These are phyloP conservation scores for Chalara sp. DNA, from an alignment of 2,329 filamentous ascomycete genomes.

Conservation along the genomic window DNA sequence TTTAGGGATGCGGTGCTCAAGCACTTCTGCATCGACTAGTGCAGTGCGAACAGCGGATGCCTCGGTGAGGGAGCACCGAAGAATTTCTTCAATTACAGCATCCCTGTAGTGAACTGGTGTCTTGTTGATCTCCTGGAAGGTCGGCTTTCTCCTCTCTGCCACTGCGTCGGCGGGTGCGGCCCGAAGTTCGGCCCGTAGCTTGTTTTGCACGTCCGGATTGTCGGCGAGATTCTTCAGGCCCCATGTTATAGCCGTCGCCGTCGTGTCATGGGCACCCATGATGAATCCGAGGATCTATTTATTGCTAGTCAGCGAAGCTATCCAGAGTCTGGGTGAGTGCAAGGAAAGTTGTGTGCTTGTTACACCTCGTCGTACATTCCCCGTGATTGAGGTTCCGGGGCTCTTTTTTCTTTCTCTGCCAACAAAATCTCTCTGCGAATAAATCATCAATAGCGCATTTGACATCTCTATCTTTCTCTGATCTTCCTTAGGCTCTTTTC, in stretches of 20 bases:
- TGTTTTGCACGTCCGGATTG: slow-evolving; percentile 5
- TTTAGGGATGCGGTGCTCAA: slow-evolving; percentile 31
- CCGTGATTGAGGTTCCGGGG: slow-evolving; percentile 1
- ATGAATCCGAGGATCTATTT: slow-evolving; percentile 7
- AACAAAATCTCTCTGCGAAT: slow-evolving; percentile 3
- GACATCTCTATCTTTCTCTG: not conserved
- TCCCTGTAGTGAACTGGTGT: slow-evolving; percentile 13
- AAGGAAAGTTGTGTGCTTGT: not conserved
- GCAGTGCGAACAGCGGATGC: slow-evolving; percentile 26
- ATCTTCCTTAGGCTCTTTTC: not conserved
- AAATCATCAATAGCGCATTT: slow-evolving; percentile 8
- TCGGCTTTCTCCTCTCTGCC: slow-evolving; percentile 4
- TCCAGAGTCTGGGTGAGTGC: not conserved
- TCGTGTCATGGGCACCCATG: slow-evolving; percentile 9
- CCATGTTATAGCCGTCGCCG: slow-evolving; percentile 6
- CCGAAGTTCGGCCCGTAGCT: slow-evolving; percentile 8
- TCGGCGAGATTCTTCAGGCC: slow-evolving; percentile 7
- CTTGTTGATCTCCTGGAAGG: slow-evolving; percentile 11
- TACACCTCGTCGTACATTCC: slow-evolving; percentile 7
- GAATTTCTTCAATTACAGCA: slow-evolving; percentile 22
- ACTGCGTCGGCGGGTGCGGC: not conserved
- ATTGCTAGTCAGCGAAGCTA: not conserved
- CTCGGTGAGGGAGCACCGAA: slow-evolving; percentile 27
- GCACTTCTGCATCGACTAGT: slow-evolving; percentile 25
- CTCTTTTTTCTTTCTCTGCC: slow-evolving; percentile 6